Evolutionary conservation across 371 early-diverging fungal species (phyloP), one percentile per base, ranked within the genome.

Genomic region (Phascolomyces articulosus): DNA sequence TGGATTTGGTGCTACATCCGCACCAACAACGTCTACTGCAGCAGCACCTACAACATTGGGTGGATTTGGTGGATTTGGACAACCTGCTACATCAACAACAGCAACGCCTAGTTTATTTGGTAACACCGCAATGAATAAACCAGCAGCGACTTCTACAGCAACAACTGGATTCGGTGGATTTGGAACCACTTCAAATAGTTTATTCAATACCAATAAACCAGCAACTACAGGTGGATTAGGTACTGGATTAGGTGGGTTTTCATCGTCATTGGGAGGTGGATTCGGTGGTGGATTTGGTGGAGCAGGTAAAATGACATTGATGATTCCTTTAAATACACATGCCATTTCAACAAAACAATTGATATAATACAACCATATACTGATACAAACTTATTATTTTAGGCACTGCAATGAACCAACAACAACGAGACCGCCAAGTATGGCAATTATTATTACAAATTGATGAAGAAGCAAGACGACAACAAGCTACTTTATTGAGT

Each of bases 401-500:
- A 34, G 34, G 1, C 6, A 11, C 9, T 64, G 75, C 64, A 62
- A 69, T 64, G 62, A 47, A 47, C 26, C 58, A 58, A 40, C 58
- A 58, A 40, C 70, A 80, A 64, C 58, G 78, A 49, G 71, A 70
- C 7, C 59, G 65, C n/a, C 71, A 72, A 62, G 63, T 75, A n/a
- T 81, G 68, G 55, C 68, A 72, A 23, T 55, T 70, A 15, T 55
- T 79, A 26, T n/a, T 58, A 16, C 70, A 72, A 49, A 49, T 65
- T 13, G 64, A 69, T 15, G 63, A 65, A 31, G 70, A 79, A 64
- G 79, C 77, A 74, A 77, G 77, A 69, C 68, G 72, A 66, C 70
- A 64, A 55, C 72, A 65, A 40, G 83, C 65, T 13, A 75, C 65
- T 61, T 70, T 54, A 67, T 55, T 66, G 49, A 57, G 64, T 4